Conservation (phyloP, 1,284 basidiomycete species). For the Neolentinus lepideus region DNA sequence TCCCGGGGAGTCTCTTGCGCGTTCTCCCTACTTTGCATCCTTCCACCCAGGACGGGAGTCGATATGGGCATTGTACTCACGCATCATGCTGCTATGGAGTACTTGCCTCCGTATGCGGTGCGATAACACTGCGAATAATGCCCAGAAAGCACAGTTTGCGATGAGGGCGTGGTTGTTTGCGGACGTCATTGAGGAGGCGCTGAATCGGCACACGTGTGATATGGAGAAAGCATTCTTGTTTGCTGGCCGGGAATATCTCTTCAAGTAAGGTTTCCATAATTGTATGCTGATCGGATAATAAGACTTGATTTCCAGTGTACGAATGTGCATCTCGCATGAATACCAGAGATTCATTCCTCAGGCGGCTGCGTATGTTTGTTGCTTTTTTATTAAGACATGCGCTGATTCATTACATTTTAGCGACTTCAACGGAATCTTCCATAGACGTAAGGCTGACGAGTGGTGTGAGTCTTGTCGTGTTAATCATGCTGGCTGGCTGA, state of each 20-base stretch:
- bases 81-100: conserved; percentile 66
- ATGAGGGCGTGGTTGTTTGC: conserved; percentile 66
- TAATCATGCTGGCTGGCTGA: conserved; percentile 7
- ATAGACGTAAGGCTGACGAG: conserved; percentile 60
- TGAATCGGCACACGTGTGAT: conserved; percentile 58
- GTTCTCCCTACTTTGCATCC: conserved; percentile 21
- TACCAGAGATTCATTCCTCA: conserved; percentile 60
- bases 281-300: conserved; percentile 4
- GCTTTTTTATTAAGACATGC: neutral
- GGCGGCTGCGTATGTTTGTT: conserved; percentile 42
- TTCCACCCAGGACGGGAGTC: conserved; percentile 46
- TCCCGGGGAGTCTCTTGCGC: conserved; percentile 54
- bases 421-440: conserved; percentile 45
- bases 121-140: conserved; percentile 30
- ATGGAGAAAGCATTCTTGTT: conserved; percentile 62
- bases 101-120: conserved; percentile 55
- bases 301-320: conserved; percentile 34
- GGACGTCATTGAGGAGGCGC: conserved; percentile 52
- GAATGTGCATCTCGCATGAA: conserved; percentile 65
- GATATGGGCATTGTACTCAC: conserved; percentile 65
- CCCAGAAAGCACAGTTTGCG: conserved; percentile 54
- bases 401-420: conserved; percentile 22
- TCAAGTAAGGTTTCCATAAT: conserved; percentile 49
- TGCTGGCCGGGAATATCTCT: conserved; percentile 65
- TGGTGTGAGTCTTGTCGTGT: conserved; percentile 49